A percentile compares a stretch with the other conserved stretches of the same genome.
These are phyloP conservation scores for Voacanga thouarsii DNA, from an alignment of 257 asterid genomes.

Conservation along the genomic window DNA sequence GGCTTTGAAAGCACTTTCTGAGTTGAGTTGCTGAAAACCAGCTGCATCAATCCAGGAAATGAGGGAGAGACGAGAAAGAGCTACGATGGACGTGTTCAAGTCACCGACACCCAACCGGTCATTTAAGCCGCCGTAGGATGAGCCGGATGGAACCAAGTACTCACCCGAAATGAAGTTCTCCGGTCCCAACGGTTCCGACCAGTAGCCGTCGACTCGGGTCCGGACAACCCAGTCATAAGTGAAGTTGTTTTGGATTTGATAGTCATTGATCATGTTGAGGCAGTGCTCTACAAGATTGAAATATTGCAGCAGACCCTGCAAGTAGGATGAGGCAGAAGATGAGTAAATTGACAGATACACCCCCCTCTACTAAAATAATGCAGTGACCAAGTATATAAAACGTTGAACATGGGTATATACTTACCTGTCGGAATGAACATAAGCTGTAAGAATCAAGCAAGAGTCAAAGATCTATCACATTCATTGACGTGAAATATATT, in stretches of 20 bases:
- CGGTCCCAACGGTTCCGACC: constrained; percentile 60
- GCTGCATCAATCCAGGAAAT: constrained; percentile 62
- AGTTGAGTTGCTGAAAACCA: constrained; percentile 61
- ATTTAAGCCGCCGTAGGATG: constrained; percentile 78
- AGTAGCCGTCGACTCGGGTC: constrained; percentile 85
- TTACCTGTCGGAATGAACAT: background rate
- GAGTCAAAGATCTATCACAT: background rate
- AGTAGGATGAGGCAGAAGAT: background rate
- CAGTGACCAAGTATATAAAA: background rate
- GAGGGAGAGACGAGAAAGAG: constrained; percentile 80
- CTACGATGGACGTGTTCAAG: constrained; percentile 63
- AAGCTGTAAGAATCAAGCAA: background rate
- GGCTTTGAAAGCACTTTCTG: constrained; percentile 83
- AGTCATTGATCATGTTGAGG: constrained; percentile 51
- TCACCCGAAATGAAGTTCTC: constrained; percentile 59
- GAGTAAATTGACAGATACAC: background rate
- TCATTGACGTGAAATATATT: background rate
- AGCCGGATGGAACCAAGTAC: constrained; percentile 80
- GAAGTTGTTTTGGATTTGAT: constrained; percentile 68
- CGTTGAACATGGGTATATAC: background rate
- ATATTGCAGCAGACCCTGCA: constrained; percentile 85
- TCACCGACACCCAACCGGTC: constrained; percentile 93
- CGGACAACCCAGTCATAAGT: constrained; percentile 89
- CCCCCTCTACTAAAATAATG: background rate
- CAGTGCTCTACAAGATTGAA: constrained; percentile 90